Evolutionary conservation across 1,139 yeast genomes (phyloP), one percentile per base, ranked within the genome.

Genomic region (Yamadazyma friedrichii): DNA sequence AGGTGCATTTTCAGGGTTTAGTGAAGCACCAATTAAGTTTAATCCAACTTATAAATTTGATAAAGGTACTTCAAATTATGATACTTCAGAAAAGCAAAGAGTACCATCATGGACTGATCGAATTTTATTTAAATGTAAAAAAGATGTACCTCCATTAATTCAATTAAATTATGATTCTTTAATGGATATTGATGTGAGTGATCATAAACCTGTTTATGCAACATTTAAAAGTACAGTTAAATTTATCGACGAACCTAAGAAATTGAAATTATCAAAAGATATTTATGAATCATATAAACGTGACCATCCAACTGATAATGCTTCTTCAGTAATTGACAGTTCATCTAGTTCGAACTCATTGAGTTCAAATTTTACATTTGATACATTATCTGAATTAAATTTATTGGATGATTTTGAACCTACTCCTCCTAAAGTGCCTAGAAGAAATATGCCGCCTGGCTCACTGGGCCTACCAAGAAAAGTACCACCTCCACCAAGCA

Each of bases 101-200:
- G 84, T 86, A 20, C 98, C 98, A 1, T 89, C 98, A 0, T 93
- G 98, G 98, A 93, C 98, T 0, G 98, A 93, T 65, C 70, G 99
- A 58, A 80, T 88, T 34, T 72, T 89, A 40, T 86, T 74, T 56
- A 47, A 56, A 46, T 56, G 64, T 40, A 53, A 48, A 15, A 56
- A 54, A 9, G 71, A 76, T 34, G 83, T 86, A 30, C 65, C 67
- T n/a, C 59, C 62, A 4, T 55, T 84, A 22, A 60, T 64, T 30
- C 88, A 84, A 38, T 56, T 80, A 46, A 79, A 78, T 39, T 86
- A 86, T 54, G 75, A 78, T 43, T 74, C 80, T 20, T 74, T 78
- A 1, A 74, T 74, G 62, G 69, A 67, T 12, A 64, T 88, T n/a
- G 62, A 65, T 31, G 68, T 82, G 31, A 88, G 97, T 45, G 98